These are phyloP conservation scores for Globisporangium viniferum DNA, from an alignment of 352 stramenopile species.

Conservation along the genomic window DNA sequence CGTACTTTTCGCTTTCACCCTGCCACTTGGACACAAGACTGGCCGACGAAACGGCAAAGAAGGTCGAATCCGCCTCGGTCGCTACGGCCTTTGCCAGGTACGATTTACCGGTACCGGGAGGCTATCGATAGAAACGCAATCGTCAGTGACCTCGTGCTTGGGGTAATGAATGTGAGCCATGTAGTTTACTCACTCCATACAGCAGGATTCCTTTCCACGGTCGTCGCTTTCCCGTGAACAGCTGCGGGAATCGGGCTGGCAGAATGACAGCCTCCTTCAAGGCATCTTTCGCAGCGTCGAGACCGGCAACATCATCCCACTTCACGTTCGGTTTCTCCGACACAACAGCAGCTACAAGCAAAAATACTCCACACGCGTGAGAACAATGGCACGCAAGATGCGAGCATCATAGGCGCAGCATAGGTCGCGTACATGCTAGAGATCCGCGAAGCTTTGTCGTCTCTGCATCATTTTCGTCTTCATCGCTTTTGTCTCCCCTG, in stretches of 20 bases:
- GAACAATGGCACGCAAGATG: neutral
- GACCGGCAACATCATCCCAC: slow-evolving; percentile 96
- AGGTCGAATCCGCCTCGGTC: slow-evolving; percentile 98
- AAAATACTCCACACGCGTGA: neutral
- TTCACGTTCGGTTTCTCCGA: slow-evolving; percentile 94
- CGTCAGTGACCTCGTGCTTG: neutral
- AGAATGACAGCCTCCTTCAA: slow-evolving; percentile 99
- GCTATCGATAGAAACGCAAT: slow-evolving; percentile 26
- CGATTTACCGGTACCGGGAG: slow-evolving; percentile 92
- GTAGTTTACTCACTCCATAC: slow-evolving; percentile 88
- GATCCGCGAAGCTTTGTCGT: slow-evolving; percentile 94
- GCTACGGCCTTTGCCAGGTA: slow-evolving; percentile 97
- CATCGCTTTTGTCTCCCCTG: slow-evolving; percentile 79
- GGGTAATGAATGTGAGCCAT: neutral
- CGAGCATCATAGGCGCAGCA: neutral
- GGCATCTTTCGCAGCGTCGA: slow-evolving; percentile 96
- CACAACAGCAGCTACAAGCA: slow-evolving; percentile 68
- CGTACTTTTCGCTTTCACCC: slow-evolving; percentile 93
- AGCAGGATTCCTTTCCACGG: slow-evolving; percentile 97
- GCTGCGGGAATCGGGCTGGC: slow-evolving; percentile 94
- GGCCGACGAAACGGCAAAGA: slow-evolving; percentile 98
- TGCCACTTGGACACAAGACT: slow-evolving; percentile 99
- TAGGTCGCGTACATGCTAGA: slow-evolving; percentile 65
- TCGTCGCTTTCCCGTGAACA: slow-evolving; percentile 92
- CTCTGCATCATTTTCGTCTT: slow-evolving; percentile 93